Conservation (phyloP, 805 yeast genomes). For the Debaryomyces prosopidis region DNA sequence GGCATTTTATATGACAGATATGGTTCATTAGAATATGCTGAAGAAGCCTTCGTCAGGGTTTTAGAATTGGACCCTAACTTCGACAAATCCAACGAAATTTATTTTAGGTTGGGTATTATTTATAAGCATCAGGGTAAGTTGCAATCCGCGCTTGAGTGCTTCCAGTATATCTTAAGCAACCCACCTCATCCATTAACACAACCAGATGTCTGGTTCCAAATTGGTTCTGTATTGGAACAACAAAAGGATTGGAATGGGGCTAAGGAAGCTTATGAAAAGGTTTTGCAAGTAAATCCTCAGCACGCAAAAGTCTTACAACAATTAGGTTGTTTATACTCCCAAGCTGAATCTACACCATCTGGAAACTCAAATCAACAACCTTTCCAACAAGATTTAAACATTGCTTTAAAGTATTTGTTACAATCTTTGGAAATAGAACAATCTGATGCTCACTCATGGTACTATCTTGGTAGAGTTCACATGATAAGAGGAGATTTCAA, state of each 20-base stretch:
- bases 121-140: constrained; percentile 93
- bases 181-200: constrained; percentile 97
- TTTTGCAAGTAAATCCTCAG: constrained; percentile 82
- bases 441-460: constrained; percentile 96
- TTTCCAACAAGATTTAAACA: constrained; percentile 74
- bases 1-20: constrained; percentile 95
- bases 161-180: constrained; percentile 82
- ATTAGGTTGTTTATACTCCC: constrained; percentile 91
- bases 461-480: constrained; percentile 92
- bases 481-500: constrained; percentile 95
- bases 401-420: constrained; percentile 77
- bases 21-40: constrained; percentile 95
- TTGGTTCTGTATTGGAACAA: constrained; percentile 93
- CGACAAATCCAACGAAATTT: constrained; percentile 94
- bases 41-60: constrained; percentile 96
- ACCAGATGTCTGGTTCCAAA: constrained; percentile 98
- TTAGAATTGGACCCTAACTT: constrained; percentile 93
- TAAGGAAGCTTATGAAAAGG: constrained; percentile 92
- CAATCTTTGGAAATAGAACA: constrained; percentile 89
- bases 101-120: constrained; percentile 93
- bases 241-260: constrained; percentile 91
- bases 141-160: constrained; percentile 87
- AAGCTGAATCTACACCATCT: constrained; percentile 37
- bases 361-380: constrained; percentile 41
- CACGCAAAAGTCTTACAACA: constrained; percentile 97